phyloP scores from a whole-genome alignment of 768 basidiomycete species.

The Rhizopogon vinicolor region DNA sequence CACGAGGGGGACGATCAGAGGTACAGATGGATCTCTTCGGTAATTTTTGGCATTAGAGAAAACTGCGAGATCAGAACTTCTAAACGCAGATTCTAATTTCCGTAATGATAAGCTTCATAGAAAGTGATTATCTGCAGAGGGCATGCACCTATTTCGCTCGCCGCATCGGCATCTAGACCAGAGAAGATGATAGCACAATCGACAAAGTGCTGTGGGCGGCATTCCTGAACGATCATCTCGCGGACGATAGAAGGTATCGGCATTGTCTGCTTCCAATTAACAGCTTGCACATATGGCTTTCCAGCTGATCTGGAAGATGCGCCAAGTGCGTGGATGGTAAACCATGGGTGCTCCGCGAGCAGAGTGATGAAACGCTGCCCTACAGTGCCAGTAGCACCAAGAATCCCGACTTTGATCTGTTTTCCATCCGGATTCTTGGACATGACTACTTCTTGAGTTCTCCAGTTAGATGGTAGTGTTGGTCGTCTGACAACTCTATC shows the following conservation, averaged over 20 bases:
- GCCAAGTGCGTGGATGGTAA: constrained; percentile 79
- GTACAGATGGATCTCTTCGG: constrained; percentile 86
- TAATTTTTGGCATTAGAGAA: constrained; percentile 99
- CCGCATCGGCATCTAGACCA: constrained; percentile 92
- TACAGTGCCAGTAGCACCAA: constrained; percentile 92
- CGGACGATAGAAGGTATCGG: constrained; percentile 66
- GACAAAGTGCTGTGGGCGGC: constrained; percentile 69
- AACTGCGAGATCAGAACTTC: constrained; percentile 82
- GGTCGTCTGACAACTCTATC: neutral
- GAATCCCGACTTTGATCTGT: constrained; percentile 58
- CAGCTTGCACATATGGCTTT: constrained; percentile 67
- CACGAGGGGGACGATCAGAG: constrained; percentile 94
- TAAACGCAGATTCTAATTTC: constrained; percentile 73
- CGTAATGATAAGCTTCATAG: constrained; percentile 1
- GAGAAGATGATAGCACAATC: constrained; percentile 90
- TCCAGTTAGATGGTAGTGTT: neutral
- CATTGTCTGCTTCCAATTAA: constrained; percentile 83
- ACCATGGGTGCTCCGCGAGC: constrained; percentile 87
- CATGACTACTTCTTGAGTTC: constrained; percentile 12
- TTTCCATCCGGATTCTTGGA: constrained; percentile 14
- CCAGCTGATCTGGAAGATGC: constrained; percentile 88
- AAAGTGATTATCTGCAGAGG: too few species aligned
- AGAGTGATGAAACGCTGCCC: constrained; percentile 94
- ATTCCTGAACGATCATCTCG: constrained; percentile 61
- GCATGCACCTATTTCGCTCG: constrained; percentile 82